Conservation (phyloP, 768 basidiomycete genomes). For the Psilocybe cubensis region DNA sequence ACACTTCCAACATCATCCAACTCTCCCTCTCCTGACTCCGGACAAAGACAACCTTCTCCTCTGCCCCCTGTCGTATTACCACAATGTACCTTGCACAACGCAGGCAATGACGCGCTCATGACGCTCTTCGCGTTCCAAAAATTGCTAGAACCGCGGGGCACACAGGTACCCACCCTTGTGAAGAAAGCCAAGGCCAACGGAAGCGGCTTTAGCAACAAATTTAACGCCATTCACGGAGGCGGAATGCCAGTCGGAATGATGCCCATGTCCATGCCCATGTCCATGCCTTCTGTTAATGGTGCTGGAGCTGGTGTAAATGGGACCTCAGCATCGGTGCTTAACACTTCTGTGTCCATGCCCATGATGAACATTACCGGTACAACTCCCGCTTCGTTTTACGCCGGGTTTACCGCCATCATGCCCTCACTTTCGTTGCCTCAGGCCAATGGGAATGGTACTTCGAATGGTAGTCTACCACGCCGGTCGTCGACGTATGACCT, state of each 20-base stretch:
- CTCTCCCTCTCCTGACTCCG: slow-evolving; percentile 18
- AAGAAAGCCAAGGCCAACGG: slow-evolving; percentile 29
- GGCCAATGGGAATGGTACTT: background rate
- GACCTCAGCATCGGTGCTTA: background rate
- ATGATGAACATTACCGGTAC: slow-evolving; percentile 21
- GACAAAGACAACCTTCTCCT: slow-evolving; percentile 17
- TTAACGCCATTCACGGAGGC: slow-evolving; percentile 10
- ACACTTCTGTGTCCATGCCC: slow-evolving; percentile 16
- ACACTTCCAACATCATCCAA: slow-evolving; percentile 35
- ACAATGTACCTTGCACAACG: slow-evolving; percentile 60
- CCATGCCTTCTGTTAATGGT: too few species aligned
- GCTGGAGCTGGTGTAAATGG: too few species aligned
- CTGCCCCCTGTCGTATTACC: slow-evolving; percentile 32
- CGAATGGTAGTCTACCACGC: slow-evolving; percentile 13
- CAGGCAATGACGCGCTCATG: slow-evolving; percentile 84
- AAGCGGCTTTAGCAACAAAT: background rate
- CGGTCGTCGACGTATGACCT: slow-evolving; percentile 35
- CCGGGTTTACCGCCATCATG: slow-evolving; percentile 19
- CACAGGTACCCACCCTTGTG: slow-evolving; percentile 33
- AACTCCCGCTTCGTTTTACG: slow-evolving; percentile 16
- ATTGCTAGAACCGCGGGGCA: slow-evolving; percentile 60
- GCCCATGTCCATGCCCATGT: too few species aligned
- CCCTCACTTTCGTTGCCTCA: slow-evolving; percentile 16
- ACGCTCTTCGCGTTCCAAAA: slow-evolving; percentile 69
- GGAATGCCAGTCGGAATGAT: background rate